A percentile compares a stretch with the other conserved stretches of the same genome.
These are phyloP conservation scores for Cystobasidium onofrii DNA, from an alignment of 768 basidiomycete species.

Conservation along the genomic window DNA sequence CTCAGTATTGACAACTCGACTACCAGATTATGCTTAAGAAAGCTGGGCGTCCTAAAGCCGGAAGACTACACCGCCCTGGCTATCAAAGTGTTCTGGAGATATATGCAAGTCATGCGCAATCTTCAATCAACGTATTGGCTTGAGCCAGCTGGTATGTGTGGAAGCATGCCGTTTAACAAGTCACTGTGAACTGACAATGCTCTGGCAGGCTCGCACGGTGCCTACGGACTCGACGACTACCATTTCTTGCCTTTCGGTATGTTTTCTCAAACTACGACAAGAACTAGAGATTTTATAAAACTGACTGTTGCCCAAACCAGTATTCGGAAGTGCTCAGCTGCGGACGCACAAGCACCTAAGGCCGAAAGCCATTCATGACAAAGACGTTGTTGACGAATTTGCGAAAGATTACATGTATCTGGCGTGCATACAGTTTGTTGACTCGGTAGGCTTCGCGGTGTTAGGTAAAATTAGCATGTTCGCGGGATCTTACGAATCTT, in stretches of 20 bases:
- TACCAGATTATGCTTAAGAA: slow-evolving; percentile 67
- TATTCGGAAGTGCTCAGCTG: slow-evolving; percentile 76
- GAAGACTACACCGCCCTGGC: slow-evolving; percentile 69
- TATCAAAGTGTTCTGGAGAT: slow-evolving; percentile 80
- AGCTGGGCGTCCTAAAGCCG: slow-evolving; percentile 52
- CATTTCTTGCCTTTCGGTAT: slow-evolving; percentile 70
- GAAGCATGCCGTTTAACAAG: neutral
- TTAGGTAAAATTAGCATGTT: neutral
- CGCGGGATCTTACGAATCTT: too few relatives aligned
- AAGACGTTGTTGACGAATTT: slow-evolving; percentile 84
- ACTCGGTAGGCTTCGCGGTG: slow-evolving; percentile 55
- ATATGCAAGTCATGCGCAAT: slow-evolving; percentile 67
- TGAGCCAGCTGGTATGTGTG: slow-evolving; percentile 60
- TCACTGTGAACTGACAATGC: neutral
- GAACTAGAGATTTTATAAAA: neutral
- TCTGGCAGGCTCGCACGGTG: slow-evolving; percentile 79
- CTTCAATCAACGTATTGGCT: slow-evolving; percentile 94
- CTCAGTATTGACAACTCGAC: neutral
- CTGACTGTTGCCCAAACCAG: slow-evolving; percentile 20
- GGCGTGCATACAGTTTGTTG: slow-evolving; percentile 80
- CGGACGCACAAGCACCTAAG: slow-evolving; percentile 73
- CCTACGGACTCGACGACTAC: slow-evolving; percentile 82
- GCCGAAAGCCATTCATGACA: slow-evolving; percentile 85
- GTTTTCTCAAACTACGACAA: slow-evolving; percentile 31
- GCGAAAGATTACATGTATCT: slow-evolving; percentile 92